Evolutionary conservation across 2,329 filamentous ascomycete genomes (phyloP), one percentile per base, ranked within the genome.

Genomic region (Rhynchosporium agropyri): DNA sequence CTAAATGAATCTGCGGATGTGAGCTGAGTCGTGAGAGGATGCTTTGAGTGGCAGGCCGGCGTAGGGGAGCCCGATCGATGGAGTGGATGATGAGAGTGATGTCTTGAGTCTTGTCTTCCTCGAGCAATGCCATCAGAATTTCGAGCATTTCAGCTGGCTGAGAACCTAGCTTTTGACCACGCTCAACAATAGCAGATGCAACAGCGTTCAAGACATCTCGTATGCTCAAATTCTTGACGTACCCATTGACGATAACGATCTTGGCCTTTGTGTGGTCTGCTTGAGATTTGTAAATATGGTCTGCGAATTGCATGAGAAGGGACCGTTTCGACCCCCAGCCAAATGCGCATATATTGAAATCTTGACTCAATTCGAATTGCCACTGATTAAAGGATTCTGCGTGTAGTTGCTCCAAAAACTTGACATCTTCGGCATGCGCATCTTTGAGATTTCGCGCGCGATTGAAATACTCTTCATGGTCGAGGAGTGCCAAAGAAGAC

Each of bases 391-490:
- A 98, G 0, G 90, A 92, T 65, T 89, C 86, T 50, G 86, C 80
- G 74, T 98, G 94, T 28, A 97, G 77, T 6, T 86, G 83, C 68
- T 90, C 82, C 31, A 99, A 79, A 67, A 89, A 89, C 20, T 84
- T 80, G 57, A 90, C 84, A 67, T 96, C 90, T 2, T 81, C 77
- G 40, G 80, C 79, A 74, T 97, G 93, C 0, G 84, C 84, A 69
- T 96, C 89, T 63, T 81, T 74, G 67, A 87, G 86, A 13, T 63
- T 66, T 42, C 84, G 82, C 36, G 91, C 79, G 36, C 89, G 78
- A 50, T 84, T 81, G 70, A 96, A 96, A 76, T 95, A 99, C 74
- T 97, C 92, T 62, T 98, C 93, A 72, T 97, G 93, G 1, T 90
- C 92, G 62, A 98, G 85, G 10, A 97, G 80, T 3, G 85, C 81